Conservation (phyloP, 768 basidiomycete species). For the Agaricus blazei region DNA sequence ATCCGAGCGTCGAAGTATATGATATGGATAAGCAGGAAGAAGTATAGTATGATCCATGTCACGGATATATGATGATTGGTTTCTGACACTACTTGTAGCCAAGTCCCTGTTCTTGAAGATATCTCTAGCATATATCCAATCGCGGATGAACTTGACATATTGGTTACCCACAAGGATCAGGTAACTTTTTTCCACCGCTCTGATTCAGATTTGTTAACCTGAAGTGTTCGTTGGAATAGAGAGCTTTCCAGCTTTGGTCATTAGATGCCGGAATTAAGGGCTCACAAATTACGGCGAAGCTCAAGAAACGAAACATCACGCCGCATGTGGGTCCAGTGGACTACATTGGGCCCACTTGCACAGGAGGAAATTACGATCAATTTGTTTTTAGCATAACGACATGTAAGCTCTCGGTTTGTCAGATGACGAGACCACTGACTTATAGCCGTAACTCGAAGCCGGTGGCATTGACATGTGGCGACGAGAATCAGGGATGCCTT, state of each 20-base stretch:
- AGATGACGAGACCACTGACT: background rate
- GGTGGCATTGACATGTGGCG: conserved; percentile 6
- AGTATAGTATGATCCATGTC: background rate
- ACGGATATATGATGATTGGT: no score
- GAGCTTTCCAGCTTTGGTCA: conserved; percentile 8
- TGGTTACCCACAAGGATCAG: conserved; percentile 6
- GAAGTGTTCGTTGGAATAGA: background rate
- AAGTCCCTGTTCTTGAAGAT: conserved; percentile 7
- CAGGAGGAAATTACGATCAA: conserved; percentile 2
- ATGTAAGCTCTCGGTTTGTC: background rate
- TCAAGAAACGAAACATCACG: conserved; percentile 3
- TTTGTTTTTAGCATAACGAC: conserved; percentile 5
- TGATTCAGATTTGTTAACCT: background rate
- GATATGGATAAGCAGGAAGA: conserved; percentile 5
- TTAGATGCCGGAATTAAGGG: conserved; percentile 5
- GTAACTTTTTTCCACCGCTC: background rate
- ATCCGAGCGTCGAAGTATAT: background rate
- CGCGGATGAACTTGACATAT: conserved; percentile 5
- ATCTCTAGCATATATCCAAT: background rate
- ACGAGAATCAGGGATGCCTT: conserved; percentile 1
- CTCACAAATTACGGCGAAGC: conserved; percentile 1
- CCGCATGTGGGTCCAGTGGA: background rate
- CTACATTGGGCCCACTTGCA: conserved; percentile 3
- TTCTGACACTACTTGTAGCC: background rate
- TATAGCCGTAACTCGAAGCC: background rate